Conservation (phyloP, 1,284 basidiomycete genomes). For the Ganoderma resinaceum region DNA sequence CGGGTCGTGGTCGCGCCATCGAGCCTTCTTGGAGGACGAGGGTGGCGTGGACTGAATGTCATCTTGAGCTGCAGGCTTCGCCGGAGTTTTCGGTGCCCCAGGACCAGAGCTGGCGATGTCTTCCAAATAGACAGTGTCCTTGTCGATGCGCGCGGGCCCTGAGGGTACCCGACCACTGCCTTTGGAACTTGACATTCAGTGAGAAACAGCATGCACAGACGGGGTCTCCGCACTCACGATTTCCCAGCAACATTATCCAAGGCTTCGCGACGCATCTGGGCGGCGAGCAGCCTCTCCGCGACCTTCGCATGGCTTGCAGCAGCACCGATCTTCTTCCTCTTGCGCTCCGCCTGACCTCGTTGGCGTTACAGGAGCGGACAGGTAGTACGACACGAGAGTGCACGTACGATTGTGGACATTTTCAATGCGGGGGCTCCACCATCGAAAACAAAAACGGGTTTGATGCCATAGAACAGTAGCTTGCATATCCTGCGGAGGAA, state of each 20-base stretch:
- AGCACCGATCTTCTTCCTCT: conserved; percentile 88
- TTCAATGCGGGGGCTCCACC: conserved; percentile 93
- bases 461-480: conserved; percentile 95
- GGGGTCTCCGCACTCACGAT: conserved; percentile 28
- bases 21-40: conserved; percentile 59
- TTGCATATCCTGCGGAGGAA: conserved; percentile 95
- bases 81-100: conserved; percentile 55
- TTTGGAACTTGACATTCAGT: conserved; percentile 36
- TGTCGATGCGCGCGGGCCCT: conserved; percentile 56
- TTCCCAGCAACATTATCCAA: conserved; percentile 70
- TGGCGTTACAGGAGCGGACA: background rate
- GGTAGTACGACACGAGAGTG: background rate
- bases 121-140: conserved; percentile 85
- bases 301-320: conserved; percentile 83
- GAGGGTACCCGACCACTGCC: conserved; percentile 51
- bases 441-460: conserved; percentile 97
- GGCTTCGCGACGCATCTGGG: conserved; percentile 92
- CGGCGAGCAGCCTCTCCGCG: conserved; percentile 92
- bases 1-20: conserved; percentile 83
- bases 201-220: background rate
- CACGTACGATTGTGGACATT: conserved; percentile 82
- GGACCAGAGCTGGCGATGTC: conserved; percentile 71
- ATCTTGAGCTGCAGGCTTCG: conserved; percentile 43
- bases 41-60: conserved; percentile 51
- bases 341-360: conserved; percentile 74